Evolutionary conservation across 2,329 filamentous ascomycete genomes (phyloP), one percentile per base, ranked within the genome.

Genomic region (Didymella glomerata): DNA sequence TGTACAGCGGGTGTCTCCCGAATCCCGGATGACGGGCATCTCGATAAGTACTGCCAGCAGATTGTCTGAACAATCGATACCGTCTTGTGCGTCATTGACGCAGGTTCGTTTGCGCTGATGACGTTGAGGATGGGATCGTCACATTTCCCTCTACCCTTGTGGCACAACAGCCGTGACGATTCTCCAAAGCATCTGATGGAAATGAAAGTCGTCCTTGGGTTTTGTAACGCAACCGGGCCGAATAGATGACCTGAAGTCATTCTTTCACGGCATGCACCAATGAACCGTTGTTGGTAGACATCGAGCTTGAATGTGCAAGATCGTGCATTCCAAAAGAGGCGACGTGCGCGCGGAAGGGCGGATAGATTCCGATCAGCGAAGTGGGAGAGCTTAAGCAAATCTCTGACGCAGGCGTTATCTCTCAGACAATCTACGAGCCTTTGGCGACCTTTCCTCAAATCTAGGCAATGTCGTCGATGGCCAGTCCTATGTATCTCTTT

Each of bases 1-100:
- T 45, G 30, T 40, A 16, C 34, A 55, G 47, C 57, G 57, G 57
- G 50, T 60, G 51, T 54, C 40, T 50, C 57, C 51, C 57, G 57
- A 6, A 10, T 32, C 46, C 51, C 20, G 34, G 38, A 32, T 5
- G 38, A 42, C 20, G 41, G 41, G 13, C 20, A 6, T 10, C 6
- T 25, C 9, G 18, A 11, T 24, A 28, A 3, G 2, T 20, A 10
- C 18, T 48, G 13, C 36, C 24, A 46, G 25, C 32, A 38, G 48
- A 30, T 24, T 27, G 9, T 32, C 13, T 44, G 41, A 25, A 27
- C 41, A 44, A 44, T 41, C 38, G 38, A 24, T 41, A 14, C 8
- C 11, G 13, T 24, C 7, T 16, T 20, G 6, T 45, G 28, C 49
- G 49, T 58, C 42, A 53, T 42, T 38, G 8, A 24, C 9, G 20